These are phyloP conservation scores for Thyridium curvatum DNA, from an alignment of 2,329 filamentous ascomycete species.

Conservation along the genomic window DNA sequence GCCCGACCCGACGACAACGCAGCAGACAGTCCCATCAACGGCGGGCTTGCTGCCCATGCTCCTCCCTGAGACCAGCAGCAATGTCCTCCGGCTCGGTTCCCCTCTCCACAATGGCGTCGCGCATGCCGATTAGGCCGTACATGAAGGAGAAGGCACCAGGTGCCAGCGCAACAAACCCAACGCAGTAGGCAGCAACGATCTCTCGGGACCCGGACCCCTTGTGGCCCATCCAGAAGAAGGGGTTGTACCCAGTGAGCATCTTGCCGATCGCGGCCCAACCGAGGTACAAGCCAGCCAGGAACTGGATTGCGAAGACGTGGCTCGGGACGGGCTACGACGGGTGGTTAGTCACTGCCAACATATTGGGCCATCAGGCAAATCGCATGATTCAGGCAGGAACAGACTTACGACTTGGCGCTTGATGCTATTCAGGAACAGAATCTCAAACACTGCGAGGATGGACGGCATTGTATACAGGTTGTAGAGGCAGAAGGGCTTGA, in stretches of 20 bases:
- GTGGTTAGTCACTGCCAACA: slow-evolving; percentile 7
- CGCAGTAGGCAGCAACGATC: slow-evolving; percentile 35
- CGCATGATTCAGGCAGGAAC: slow-evolving; percentile 3
- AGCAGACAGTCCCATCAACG: too few relatives aligned
- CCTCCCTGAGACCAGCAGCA: too few relatives aligned
- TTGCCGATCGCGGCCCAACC: slow-evolving; percentile 43
- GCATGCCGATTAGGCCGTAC: slow-evolving; percentile 42
- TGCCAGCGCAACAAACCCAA: slow-evolving; percentile 34
- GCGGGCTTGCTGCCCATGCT: too few relatives aligned
- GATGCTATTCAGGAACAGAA: slow-evolving; percentile 45
- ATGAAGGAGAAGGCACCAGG: slow-evolving; percentile 35
- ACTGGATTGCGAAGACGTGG: slow-evolving; percentile 34
- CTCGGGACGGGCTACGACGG: slow-evolving; percentile 32
- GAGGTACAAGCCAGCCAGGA: slow-evolving; percentile 37
- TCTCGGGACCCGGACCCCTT: slow-evolving; percentile 33
- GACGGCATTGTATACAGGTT: slow-evolving; percentile 38
- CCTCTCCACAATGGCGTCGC: slow-evolving; percentile 28
- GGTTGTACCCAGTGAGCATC: slow-evolving; percentile 33
- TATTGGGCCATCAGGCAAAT: rapidly evolving
- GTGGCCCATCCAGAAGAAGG: slow-evolving; percentile 47
- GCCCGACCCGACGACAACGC: too few relatives aligned
- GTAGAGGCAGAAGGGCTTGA: slow-evolving; percentile 38
- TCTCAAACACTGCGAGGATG: slow-evolving; percentile 36
- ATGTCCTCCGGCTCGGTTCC: slow-evolving; percentile 10
- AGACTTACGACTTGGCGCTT: slow-evolving; percentile 38